These are phyloP conservation scores for Camellia sinensis DNA, from an alignment of 148 eudicot species.

Conservation along the genomic window DNA sequence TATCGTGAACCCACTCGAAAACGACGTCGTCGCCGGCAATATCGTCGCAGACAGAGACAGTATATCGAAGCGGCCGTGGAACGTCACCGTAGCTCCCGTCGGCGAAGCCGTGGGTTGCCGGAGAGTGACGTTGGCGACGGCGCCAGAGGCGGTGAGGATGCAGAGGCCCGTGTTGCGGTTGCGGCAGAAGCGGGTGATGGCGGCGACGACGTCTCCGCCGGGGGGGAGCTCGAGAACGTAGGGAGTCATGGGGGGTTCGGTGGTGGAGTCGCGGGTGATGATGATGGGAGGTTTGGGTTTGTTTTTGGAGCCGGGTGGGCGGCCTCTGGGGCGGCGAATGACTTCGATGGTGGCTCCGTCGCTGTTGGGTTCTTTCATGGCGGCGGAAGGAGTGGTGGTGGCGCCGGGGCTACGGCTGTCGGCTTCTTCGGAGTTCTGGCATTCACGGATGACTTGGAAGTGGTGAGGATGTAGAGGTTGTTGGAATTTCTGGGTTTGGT, in stretches of 20 bases:
- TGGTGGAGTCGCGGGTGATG: constrained; percentile 29
- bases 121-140: constrained; percentile 39
- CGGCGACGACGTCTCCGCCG: constrained; percentile 39
- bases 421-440: constrained; percentile 30
- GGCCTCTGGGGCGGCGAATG: constrained; percentile 63
- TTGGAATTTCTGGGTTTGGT: constrained; percentile 14
- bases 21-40: not conserved
- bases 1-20: constrained; percentile 34
- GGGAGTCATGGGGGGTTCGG: constrained; percentile 59
- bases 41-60: constrained; percentile 36
- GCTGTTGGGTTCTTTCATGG: constrained; percentile 8
- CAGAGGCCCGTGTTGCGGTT: constrained; percentile 37
- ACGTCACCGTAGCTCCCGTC: constrained; percentile 41
- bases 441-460: constrained; percentile 11
- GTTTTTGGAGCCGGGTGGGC: constrained; percentile 87
- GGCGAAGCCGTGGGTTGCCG: constrained; percentile 30
- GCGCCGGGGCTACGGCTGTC: constrained; percentile 15
- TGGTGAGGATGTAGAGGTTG: constrained; percentile 11
- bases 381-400: constrained; percentile 3
- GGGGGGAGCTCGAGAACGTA: constrained; percentile 44
- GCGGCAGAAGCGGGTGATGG: constrained; percentile 46
- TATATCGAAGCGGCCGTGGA: constrained; percentile 47
- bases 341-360: constrained; percentile 59
- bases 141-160: constrained; percentile 42
- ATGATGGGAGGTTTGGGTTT: constrained; percentile 66